Evolutionary conservation across 148 eudicot genomes (phyloP), one percentile per base, ranked within the genome.

Genomic region (Diospyros lotus): DNA sequence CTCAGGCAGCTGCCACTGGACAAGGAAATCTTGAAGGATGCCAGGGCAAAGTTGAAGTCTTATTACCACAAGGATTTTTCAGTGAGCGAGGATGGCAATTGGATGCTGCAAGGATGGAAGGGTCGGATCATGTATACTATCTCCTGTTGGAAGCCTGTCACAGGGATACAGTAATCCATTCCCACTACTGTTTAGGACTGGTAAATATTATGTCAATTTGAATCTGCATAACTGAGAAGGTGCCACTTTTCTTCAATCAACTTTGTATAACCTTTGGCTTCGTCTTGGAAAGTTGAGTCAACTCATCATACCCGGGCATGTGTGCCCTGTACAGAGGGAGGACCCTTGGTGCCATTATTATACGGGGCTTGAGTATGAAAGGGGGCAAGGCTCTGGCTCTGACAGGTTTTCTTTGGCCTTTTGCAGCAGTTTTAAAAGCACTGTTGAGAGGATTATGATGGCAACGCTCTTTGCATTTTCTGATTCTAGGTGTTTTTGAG

Each of bases 61-160:
- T 46, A 76, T 46, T 92, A 88, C 63, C 82, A 88, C 43, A 85
- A 84, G 73, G 87, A 92, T 66, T 92, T 86, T 58, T 71, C 83
- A 82, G 71, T 89, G 7, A 86, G 83, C 62, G 86, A 78, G 66
- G 91, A 82, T 67, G 80, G 78, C 2, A 65, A 80, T 9, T 92
- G 97, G 97, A 66, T 89, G 86, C 77, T 92, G 71, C 89, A 84
- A 15, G 97, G 94, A 12, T 92, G 97, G 97, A 92, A 88, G 66
- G 97, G 97, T 45, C 75, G 90, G 62, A 78, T 91, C 66, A 58
- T 84, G 68, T 71, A 63, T 72, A 93, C 88, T 39, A 68, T 88
- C 7, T 89, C 97, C n/a, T 86, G 82, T 69, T 91, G 88, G 93
- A 80, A 58, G 53, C 86, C 93, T 64, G 77, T 76, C 2, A 28